Evolutionary conservation across 1,284 basidiomycete species (phyloP).

Genomic region (Schizophyllum amplum): DNA sequence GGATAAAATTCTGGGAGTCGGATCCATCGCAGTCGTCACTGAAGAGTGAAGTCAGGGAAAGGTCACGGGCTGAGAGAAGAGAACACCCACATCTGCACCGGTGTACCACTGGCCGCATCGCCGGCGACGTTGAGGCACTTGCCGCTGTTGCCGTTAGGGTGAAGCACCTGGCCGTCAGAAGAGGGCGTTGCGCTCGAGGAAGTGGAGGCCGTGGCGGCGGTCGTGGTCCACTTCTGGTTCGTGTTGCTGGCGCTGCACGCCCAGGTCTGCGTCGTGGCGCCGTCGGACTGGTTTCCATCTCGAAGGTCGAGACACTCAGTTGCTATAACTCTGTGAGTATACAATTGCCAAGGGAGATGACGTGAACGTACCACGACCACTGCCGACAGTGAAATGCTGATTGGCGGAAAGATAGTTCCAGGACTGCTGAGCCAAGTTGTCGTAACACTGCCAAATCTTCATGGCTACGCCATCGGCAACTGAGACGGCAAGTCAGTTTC

Average conservation of each 20-base stretch:
- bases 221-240: constrained; percentile 8
- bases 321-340: no score
- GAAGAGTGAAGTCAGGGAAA: no score
- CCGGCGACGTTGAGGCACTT: neutral
- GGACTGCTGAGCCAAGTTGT: neutral
- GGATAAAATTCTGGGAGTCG: constrained; percentile 17
- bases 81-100: constrained; percentile 22
- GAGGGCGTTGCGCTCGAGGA: neutral
- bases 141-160: neutral
- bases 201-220: no score
- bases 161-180: neutral
- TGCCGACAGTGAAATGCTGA: neutral
- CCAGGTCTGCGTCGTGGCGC: constrained; percentile 14
- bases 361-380: no score
- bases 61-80: no score
- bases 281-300: constrained; percentile 11
- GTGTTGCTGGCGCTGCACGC: constrained; percentile 10
- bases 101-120: neutral
- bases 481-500: neutral
- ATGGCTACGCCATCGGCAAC: neutral
- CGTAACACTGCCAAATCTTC: neutral
- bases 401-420: neutral
- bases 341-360: no score
- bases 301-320: constrained; percentile 13
- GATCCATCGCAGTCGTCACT: constrained; percentile 23